Evolutionary conservation across 179 eudicot species (phyloP).

Genomic region (Amaranthus tricolor): DNA sequence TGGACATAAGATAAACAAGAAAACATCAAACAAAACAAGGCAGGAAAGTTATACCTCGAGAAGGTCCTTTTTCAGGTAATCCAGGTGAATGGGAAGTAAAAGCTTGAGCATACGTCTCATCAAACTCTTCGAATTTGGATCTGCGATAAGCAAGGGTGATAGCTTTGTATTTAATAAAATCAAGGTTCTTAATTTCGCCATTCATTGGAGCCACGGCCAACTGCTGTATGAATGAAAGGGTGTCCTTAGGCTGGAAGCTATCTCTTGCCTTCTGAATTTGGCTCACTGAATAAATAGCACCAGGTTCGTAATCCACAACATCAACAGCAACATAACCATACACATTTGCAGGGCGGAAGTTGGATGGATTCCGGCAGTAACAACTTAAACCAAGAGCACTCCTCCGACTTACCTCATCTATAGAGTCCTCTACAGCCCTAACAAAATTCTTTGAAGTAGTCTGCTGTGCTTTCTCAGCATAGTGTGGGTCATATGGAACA

Average conservation of each 20-base stretch:
- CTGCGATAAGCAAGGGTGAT: constrained; percentile 62
- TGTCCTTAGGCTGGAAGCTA: constrained; percentile 48
- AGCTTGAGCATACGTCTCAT: constrained; percentile 93
- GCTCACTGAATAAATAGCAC: constrained; percentile 46
- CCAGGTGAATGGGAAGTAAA: constrained; percentile 46
- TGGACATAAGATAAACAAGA: neutral
- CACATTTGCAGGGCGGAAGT: constrained; percentile 54
- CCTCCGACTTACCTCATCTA: constrained; percentile 73
- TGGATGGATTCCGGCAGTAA: constrained; percentile 61
- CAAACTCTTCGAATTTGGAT: constrained; percentile 78
- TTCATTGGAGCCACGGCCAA: constrained; percentile 58
- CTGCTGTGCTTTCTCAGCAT: constrained; percentile 70
- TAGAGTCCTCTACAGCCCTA: constrained; percentile 88
- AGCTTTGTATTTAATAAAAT: constrained; percentile 63
- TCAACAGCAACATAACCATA: constrained; percentile 70
- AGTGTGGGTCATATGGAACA: constrained; percentile 67
- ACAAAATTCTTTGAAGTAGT: constrained; percentile 49
- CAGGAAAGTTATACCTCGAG: constrained; percentile 51
- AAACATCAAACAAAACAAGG: constrained; percentile 3
- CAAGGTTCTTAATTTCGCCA: constrained; percentile 33
- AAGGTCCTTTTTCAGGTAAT: constrained; percentile 33
- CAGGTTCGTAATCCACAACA: constrained; percentile 67
- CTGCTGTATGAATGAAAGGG: constrained; percentile 54
- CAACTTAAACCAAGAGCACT: constrained; percentile 76
- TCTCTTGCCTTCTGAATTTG: constrained; percentile 72